phyloP scores from a whole-genome alignment of 805 yeast species.

The Barnettozyma siamensis region DNA sequence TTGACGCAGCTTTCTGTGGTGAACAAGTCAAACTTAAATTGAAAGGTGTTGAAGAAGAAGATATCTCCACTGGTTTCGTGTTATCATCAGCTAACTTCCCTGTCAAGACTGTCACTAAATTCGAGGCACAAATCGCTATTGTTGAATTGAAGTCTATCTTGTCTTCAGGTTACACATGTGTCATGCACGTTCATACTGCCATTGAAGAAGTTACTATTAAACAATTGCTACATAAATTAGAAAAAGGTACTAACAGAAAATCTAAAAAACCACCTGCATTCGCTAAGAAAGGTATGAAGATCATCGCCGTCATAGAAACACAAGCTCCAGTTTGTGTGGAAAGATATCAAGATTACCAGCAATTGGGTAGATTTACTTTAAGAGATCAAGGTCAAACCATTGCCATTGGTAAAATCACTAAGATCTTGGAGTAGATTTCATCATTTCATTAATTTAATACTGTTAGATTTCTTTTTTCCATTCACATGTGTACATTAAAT shows the following conservation, averaged over 20 bases:
- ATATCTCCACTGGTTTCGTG: constrained; percentile 85
- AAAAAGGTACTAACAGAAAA: constrained; percentile 94
- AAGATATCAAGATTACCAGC: constrained; percentile 87
- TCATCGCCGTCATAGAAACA: constrained; percentile 86
- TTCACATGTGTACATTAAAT: constrained; percentile 1
- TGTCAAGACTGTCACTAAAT: constrained; percentile 81
- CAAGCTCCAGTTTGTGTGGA: constrained; percentile 90
- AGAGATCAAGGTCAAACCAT: constrained; percentile 98
- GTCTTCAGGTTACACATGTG: constrained; percentile 95
- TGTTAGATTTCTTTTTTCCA: background rate
- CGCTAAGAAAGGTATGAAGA: constrained; percentile 98
- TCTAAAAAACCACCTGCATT: constrained; percentile 97
- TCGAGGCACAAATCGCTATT: constrained; percentile 95
- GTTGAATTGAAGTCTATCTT: constrained; percentile 93
- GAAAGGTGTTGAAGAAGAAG: constrained; percentile 97
- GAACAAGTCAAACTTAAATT: constrained; percentile 93
- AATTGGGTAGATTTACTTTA: constrained; percentile 94
- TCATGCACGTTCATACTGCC: constrained; percentile 98
- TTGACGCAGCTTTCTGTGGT: constrained; percentile 85
- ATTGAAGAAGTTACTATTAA: constrained; percentile 89
- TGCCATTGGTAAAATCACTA: constrained; percentile 97
- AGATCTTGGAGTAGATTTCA: constrained; percentile 49
- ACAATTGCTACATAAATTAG: constrained; percentile 83
- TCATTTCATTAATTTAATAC: too few species aligned
- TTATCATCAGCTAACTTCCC: constrained; percentile 83